phyloP scores from a whole-genome alignment of 2,329 filamentous ascomycete genomes.

The Cladobotryum protrusum region DNA sequence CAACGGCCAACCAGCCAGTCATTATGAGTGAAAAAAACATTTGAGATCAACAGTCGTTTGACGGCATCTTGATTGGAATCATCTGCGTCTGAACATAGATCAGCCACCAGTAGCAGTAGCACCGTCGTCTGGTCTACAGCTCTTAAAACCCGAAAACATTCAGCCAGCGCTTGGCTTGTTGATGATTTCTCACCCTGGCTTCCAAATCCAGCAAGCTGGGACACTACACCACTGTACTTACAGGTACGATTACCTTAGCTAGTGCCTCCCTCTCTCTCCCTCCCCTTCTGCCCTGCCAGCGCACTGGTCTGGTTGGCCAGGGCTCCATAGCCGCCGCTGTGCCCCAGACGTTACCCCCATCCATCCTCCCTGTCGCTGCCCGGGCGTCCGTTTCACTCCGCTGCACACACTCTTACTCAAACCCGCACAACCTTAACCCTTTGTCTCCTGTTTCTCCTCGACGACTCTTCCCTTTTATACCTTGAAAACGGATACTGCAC shows the following conservation, averaged over 20 bases:
- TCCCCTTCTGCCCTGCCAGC: background rate
- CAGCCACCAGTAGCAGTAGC: no score
- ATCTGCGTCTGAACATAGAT: no score
- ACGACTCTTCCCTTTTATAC: background rate
- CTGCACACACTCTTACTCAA: background rate
- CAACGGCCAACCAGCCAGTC: no score
- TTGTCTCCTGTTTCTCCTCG: slow-evolving; percentile 3
- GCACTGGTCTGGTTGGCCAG: no score
- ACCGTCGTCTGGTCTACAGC: no score
- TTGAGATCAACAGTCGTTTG: no score
- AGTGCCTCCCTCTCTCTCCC: background rate
- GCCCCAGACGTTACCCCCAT: background rate
- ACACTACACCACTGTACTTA: background rate
- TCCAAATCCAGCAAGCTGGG: no score
- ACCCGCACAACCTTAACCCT: background rate
- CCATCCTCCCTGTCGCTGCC: slow-evolving; percentile 6
- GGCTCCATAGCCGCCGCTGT: background rate
- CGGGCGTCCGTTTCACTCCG: slow-evolving; percentile 10
- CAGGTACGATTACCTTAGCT: no score
- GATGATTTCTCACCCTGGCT: no score
- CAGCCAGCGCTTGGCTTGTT: no score
- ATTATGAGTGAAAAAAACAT: no score
- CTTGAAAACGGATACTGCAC: background rate
- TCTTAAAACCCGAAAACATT: background rate
- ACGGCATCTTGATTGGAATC: no score